These are phyloP conservation scores for Termitomyces sp. DNA, from an alignment of 768 basidiomycete genomes.

Conservation along the genomic window DNA sequence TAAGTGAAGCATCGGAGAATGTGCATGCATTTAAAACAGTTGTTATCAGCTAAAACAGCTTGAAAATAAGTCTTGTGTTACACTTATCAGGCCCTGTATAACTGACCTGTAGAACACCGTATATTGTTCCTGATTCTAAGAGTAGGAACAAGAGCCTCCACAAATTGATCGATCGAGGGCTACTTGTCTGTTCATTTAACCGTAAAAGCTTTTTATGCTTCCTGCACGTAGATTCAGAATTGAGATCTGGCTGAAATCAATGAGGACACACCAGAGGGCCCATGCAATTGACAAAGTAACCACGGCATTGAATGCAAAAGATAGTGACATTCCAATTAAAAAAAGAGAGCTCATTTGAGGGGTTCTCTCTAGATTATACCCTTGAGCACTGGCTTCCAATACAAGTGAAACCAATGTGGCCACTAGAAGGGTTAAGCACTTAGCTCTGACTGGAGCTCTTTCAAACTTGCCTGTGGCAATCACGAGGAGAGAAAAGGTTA, in stretches of 20 bases:
- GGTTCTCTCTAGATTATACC: background rate
- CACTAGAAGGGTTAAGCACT: background rate
- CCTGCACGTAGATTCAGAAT: background rate
- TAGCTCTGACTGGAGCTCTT: background rate
- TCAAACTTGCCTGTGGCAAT: background rate
- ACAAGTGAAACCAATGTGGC: background rate
- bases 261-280: background rate
- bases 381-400: background rate
- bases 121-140: constrained; percentile 2
- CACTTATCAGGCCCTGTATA: background rate
- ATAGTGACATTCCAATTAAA: background rate
- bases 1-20: background rate
- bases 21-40: background rate
- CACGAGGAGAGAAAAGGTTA: background rate
- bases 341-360: background rate
- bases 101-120: background rate
- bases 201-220: background rate
- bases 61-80: background rate
- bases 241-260: background rate
- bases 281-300: background rate
- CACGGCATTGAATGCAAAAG: background rate
- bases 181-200: background rate
- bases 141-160: background rate
- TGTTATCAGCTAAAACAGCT: background rate
- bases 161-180: background rate